Base-by-base conservation (phyloP, 805 yeast genomes). In the Candida alai region DNA sequence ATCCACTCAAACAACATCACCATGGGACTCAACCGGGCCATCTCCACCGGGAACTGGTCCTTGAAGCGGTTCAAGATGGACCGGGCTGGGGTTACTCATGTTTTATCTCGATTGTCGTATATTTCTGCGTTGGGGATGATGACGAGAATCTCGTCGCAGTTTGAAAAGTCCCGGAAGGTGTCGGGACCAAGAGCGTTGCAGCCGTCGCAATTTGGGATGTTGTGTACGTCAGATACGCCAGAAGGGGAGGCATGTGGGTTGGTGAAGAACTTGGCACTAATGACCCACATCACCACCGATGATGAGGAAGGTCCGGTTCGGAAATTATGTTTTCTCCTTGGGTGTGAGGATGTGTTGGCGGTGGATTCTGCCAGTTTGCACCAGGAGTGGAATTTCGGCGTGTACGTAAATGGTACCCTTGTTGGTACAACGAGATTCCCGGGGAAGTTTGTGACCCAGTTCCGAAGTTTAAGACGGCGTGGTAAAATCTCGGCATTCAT, bases 201-300 rank as follows among this genome's bases (percentile, higher is more conserved):
- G 61, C 98, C 98, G 8, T 93, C 98, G 2, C 98, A 93, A 65
- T 93, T 93, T 60, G 98, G 98, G 56, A 93, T 93, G 97, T 71
- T 93, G 40, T 93, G 98, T 70, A 87, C 97, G 5, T 85, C 97
- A 0, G 98, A 93, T 74, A 93, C 98, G 0, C 98, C 98, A 1
- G 98, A 93, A 74, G 98, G 98, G 73, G 98, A 93, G 63, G 98
- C 98, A 1, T 93, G 98, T 78, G 98, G 98, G 54, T 74, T 93
- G 60, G 98, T 93, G 23, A 93, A 93, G 64, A 93, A 93, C 56
- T 69, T 93, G 58, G 98, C 98, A 1, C 71, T 93, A 30, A 93
- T 93, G 98, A 93, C 98, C 8, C 98, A 93, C 61, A 93, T 93
- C 52, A 93, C 98, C 4, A 90, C 98, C 1, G 98, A 93, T 61